Evolutionary conservation across 495 filamentous ascomycete genomes (phyloP), one percentile per base, ranked within the genome.

Genomic region (Aspergillus avenaceus): DNA sequence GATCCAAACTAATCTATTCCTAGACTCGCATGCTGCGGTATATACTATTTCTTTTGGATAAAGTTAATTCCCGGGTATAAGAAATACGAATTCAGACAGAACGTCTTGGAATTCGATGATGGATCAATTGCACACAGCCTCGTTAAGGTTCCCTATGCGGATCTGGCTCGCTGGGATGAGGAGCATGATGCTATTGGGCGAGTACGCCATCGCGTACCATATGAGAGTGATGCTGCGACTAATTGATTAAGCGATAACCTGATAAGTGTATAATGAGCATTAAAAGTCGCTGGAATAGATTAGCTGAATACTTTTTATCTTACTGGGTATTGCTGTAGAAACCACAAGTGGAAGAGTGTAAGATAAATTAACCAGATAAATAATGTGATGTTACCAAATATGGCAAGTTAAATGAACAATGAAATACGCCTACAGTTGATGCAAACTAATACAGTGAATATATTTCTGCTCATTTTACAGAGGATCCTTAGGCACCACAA

Each of bases 41-140:
- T 44, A 28, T 44, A 44, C 24, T 44, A 44, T 13, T 44, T 18
- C 25, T 0, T 44, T 7, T 44, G 41, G 41, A 44, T 44, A 4
- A 28, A 29, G 21, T 16, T n/a, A 14, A 16, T 44, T 44, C 41
- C 41, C 4, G 29, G 11, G 11, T 11, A 7, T 4, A 29, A 44
- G 9, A 24, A 14, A 11, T 44, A 44, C 8, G 41, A 29, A 14
- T 44, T 18, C 14, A 23, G 41, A 29, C 41, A 44, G 25, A 44
- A 23, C 3, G 41, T 44, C 5, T 5, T 44, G 5, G 41, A 44
- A 8, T 44, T 44, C 8, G 41, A 44, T 5, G 41, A 44, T 28
- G 41, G 41, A 8, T 44, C 41, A 0, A 25, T 44, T 9, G 41
- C 41, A 0, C 41, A 44, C 18, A 44, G 29, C 2, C 41, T 44